Evolutionary conservation across 768 basidiomycete genomes (phyloP).

Genomic region (Kwoniella dejecticola): DNA sequence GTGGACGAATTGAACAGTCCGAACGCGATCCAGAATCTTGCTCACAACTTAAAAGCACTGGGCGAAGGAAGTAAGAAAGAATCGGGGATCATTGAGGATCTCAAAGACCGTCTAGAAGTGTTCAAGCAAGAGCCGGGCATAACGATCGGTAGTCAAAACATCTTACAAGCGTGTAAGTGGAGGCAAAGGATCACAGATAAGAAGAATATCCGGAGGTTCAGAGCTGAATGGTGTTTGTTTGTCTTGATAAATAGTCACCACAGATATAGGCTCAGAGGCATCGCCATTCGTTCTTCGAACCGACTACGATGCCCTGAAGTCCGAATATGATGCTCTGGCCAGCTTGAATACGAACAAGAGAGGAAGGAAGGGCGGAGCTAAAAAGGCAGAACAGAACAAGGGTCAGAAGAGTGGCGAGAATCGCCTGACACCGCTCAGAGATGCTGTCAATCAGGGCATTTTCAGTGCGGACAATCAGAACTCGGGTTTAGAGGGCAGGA

Average conservation of each 20-base stretch:
- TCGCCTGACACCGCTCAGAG: not conserved
- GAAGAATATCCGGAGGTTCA: too few relatives aligned
- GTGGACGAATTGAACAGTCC: slow-evolving; percentile 30
- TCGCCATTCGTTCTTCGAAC: slow-evolving; percentile 23
- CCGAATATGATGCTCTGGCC: slow-evolving; percentile 30
- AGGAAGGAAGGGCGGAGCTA: not conserved
- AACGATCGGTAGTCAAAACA: too few relatives aligned
- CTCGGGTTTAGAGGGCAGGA: slow-evolving; percentile 14
- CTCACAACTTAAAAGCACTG: slow-evolving; percentile 21
- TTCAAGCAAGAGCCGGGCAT: not conserved
- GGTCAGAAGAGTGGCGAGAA: not conserved
- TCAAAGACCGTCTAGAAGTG: slow-evolving; percentile 13
- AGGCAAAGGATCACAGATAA: too few relatives aligned
- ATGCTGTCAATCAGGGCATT: not conserved
- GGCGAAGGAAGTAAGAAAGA: slow-evolving; percentile 28
- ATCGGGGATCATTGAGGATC: slow-evolving; percentile 24
- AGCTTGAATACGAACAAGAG: not conserved
- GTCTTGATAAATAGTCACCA: not conserved
- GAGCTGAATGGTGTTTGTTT: not conserved
- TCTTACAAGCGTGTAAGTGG: too few relatives aligned
- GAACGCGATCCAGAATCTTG: slow-evolving; percentile 20
- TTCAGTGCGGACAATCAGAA: not conserved
- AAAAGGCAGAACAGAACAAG: not conserved
- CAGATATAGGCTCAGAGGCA: not conserved
- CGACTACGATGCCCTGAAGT: slow-evolving; percentile 40